phyloP scores from a whole-genome alignment of 768 basidiomycete species.

The Holtermannia corniformis region DNA sequence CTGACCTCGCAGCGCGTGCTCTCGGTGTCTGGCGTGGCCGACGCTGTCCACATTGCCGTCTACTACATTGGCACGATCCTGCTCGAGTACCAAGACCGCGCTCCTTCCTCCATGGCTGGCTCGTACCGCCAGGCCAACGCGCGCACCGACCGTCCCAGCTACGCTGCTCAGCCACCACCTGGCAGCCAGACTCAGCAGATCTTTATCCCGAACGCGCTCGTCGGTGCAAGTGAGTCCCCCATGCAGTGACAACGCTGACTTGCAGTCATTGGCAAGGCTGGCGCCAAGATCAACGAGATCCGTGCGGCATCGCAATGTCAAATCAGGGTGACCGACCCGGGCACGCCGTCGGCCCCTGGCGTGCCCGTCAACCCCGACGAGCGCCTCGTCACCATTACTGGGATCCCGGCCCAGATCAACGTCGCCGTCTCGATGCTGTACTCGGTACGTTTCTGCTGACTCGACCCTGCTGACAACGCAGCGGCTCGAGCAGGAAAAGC shows the following conservation, averaged over 20 bases:
- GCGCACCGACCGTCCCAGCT: constrained; percentile 33
- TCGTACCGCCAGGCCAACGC: constrained; percentile 54
- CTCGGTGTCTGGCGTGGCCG: constrained; percentile 95
- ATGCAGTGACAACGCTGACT: background rate
- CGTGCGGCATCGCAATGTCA: constrained; percentile 88
- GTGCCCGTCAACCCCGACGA: constrained; percentile 52
- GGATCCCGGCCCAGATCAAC: constrained; percentile 88
- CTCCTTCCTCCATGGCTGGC: constrained; percentile 42
- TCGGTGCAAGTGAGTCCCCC: constrained; percentile 47
- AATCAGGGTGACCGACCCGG: constrained; percentile 98
- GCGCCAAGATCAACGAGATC: constrained; percentile 98
- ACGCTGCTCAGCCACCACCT: constrained; percentile 12
- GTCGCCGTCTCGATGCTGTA: constrained; percentile 82
- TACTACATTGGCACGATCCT: constrained; percentile 99
- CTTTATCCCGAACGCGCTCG: constrained; percentile 94
- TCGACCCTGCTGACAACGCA: background rate
- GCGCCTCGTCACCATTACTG: constrained; percentile 90
- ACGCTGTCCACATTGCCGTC: constrained; percentile 97
- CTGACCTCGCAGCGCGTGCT: constrained; percentile 66
- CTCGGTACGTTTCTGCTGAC: constrained; percentile 21
- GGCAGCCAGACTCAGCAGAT: constrained; percentile 88
- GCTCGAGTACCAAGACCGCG: constrained; percentile 64
- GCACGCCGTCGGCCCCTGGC: constrained; percentile 64
- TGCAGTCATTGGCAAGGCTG: constrained; percentile 85
- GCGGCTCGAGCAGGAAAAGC: background rate